phyloP scores from a whole-genome alignment of 345 rosid species.

The Brassica nigra region DNA sequence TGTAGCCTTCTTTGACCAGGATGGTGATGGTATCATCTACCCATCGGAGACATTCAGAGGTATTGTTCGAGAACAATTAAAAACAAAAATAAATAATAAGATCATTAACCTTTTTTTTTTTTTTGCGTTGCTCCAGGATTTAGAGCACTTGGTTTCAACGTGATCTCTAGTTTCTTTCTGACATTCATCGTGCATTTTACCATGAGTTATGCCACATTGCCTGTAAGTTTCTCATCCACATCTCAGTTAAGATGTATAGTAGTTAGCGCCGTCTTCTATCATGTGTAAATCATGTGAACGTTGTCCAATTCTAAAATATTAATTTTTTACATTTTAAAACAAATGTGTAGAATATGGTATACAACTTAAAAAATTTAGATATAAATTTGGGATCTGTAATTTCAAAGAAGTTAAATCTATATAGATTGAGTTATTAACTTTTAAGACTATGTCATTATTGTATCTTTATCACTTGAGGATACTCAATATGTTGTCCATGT shows the following conservation, averaged over 20 bases:
- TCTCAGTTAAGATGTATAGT: not conserved
- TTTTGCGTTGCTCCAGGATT: slow-evolving; percentile 44
- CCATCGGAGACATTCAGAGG: slow-evolving; percentile 63
- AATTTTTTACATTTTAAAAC: not conserved
- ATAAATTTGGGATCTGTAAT: not conserved
- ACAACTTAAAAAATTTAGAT: too few relatives aligned
- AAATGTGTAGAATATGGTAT: not conserved
- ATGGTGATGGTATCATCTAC: slow-evolving; percentile 61
- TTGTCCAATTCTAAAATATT: not conserved
- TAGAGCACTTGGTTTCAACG: slow-evolving; percentile 58
- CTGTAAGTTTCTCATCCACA: slow-evolving; percentile 46
- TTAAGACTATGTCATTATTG: too few relatives aligned
- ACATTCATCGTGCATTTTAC: slow-evolving; percentile 45
- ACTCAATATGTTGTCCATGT: not conserved
- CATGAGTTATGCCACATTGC: slow-evolving; percentile 56
- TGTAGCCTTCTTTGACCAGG: slow-evolving; percentile 59
- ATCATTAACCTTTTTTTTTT: not conserved
- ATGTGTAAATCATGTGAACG: not conserved
- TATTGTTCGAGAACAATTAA: not conserved
- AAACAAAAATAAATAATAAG: not conserved
- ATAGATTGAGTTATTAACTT: not conserved
- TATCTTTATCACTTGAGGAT: too few relatives aligned
- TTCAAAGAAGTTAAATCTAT: not conserved
- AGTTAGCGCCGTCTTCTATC: not conserved
- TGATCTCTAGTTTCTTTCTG: slow-evolving; percentile 46